Conservation (phyloP, 2,329 filamentous ascomycete genomes). For the Fusarium sp. region DNA sequence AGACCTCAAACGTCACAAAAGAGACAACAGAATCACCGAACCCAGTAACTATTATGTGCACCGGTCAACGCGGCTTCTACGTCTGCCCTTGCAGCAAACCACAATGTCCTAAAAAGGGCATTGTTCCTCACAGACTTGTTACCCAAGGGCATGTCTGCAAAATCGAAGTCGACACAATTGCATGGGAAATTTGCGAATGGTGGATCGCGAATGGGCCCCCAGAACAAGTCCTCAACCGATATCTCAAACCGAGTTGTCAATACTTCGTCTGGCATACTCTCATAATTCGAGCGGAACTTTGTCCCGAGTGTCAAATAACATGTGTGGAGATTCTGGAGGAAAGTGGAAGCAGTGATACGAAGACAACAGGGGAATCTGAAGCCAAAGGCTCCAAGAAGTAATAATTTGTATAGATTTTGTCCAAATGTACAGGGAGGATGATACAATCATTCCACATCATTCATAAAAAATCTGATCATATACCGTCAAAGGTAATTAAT, state of each 20-base stretch:
- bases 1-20: neutral
- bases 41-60: constrained; percentile 39
- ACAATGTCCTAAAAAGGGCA: constrained; percentile 36
- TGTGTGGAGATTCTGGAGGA: constrained; percentile 15
- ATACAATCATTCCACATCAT: neutral
- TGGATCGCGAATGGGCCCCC: constrained; percentile 47
- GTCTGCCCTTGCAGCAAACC: constrained; percentile 46
- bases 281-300: constrained; percentile 30
- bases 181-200: constrained; percentile 48
- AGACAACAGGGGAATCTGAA: neutral
- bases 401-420: neutral
- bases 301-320: constrained; percentile 31
- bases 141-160: constrained; percentile 39
- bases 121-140: constrained; percentile 37
- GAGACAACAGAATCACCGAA: neutral
- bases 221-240: constrained; percentile 48
- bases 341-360: constrained; percentile 12
- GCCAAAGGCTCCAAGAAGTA: neutral
- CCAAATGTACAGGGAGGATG: neutral
- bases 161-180: constrained; percentile 42
- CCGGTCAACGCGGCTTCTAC: constrained; percentile 45
- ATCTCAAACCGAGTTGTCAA: constrained; percentile 44
- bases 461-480: neutral
- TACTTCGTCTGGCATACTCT: constrained; percentile 44
- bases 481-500: neutral